Evolutionary conservation across 495 filamentous ascomycete species (phyloP).

Genomic region (Podospora didyma): DNA sequence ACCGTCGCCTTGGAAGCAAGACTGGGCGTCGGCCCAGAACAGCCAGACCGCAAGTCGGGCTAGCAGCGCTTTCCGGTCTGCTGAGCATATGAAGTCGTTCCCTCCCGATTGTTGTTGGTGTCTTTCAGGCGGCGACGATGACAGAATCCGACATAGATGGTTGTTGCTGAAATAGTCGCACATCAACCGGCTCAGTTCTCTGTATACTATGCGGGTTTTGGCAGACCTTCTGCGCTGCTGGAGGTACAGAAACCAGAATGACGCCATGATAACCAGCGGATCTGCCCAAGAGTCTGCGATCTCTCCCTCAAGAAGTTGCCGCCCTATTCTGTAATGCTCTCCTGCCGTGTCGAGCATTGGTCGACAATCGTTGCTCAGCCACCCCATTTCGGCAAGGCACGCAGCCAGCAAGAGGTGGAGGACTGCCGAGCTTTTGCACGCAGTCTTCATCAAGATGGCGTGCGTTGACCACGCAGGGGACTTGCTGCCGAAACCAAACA

Average conservation of each 20-base stretch:
- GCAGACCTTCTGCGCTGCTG: slow-evolving; percentile 6
- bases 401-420: slow-evolving; percentile 20
- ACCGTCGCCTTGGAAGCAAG: slow-evolving; percentile 21
- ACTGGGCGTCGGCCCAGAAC: slow-evolving; percentile 25
- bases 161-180: slow-evolving; percentile 5
- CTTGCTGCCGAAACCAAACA: slow-evolving; percentile 22
- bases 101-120: background rate
- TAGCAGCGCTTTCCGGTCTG: slow-evolving; percentile 10
- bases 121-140: background rate
- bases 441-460: slow-evolving; percentile 11
- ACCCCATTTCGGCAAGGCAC: slow-evolving; percentile 9
- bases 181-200: slow-evolving; percentile 14
- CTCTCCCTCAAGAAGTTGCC: background rate
- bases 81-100: background rate
- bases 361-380: background rate
- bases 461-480: slow-evolving; percentile 19
- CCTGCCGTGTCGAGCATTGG: slow-evolving; percentile 8
- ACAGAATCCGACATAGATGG: slow-evolving; percentile 7
- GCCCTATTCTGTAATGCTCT: slow-evolving; percentile 10
- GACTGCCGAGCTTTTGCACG: slow-evolving; percentile 1
- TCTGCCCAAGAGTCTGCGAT: background rate
- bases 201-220: background rate
- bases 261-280: slow-evolving; percentile 13
- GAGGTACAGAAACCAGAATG: slow-evolving; percentile 22
- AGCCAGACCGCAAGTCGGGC: slow-evolving; percentile 26